Evolutionary conservation across 2,329 filamentous ascomycete genomes (phyloP).

Genomic region (Pyrenochaeta sp.): DNA sequence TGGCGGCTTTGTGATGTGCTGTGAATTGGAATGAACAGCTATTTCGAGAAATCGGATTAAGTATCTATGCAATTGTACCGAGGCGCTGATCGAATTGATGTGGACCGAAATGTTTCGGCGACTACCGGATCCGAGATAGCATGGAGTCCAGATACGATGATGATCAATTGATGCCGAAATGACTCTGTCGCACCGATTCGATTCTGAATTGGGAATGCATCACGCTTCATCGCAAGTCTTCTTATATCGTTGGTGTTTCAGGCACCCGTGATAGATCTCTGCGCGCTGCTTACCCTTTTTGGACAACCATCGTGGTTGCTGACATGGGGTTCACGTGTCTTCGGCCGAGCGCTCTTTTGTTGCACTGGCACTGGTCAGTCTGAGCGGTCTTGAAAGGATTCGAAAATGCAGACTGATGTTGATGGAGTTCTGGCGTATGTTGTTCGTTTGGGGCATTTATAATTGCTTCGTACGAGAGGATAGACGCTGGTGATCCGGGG

Average conservation of each 20-base stretch:
- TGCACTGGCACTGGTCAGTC: no score
- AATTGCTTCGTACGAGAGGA: no score
- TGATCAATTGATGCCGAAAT: not conserved
- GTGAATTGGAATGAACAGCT: not conserved
- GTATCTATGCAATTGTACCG: no score
- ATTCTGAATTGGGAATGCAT: not conserved
- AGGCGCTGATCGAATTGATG: no score
- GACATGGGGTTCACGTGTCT: not conserved
- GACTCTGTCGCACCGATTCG: not conserved
- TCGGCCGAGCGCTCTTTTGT: not conserved
- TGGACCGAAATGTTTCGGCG: constrained; percentile 9
- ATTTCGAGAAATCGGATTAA: not conserved
- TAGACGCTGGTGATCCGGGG: no score
- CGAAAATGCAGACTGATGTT: no score
- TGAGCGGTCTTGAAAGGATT: no score
- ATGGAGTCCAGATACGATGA: constrained; percentile 5
- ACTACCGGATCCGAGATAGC: constrained; percentile 10
- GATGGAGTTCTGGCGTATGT: no score
- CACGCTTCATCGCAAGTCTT: no score
- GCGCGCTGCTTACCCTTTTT: not conserved
- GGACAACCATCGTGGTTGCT: constrained; percentile 2
- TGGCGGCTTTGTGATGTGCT: not conserved
- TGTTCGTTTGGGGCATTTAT: no score
- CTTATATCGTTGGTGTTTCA: not conserved
- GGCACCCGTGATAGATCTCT: not conserved